Conservation (phyloP, 75 land plant species). For the Pinus tabuliformis region DNA sequence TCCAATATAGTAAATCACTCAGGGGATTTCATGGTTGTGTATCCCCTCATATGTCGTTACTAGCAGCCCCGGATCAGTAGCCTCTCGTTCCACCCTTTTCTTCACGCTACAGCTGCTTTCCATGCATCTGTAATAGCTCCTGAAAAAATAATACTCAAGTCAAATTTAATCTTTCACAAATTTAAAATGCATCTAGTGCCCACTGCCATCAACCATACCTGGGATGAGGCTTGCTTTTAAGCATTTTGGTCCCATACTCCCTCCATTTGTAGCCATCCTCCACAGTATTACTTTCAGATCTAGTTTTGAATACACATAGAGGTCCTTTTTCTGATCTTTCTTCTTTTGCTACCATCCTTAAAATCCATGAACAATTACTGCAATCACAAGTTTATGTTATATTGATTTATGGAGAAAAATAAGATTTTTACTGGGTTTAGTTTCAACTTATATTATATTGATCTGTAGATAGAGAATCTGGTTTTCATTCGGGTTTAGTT, state of each 20-base stretch:
- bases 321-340: not conserved
- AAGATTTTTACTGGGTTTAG: too few species aligned
- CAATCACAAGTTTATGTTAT: too few species aligned
- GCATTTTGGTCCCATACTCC: not conserved
- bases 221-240: not conserved
- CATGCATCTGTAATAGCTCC: slow-evolving; percentile 69
- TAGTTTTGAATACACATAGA: not conserved
- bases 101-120: slow-evolving; percentile 48
- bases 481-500: too few species aligned
- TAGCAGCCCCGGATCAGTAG: slow-evolving; percentile 44
- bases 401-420: too few species aligned
- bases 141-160: not conserved
- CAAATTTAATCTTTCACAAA: not conserved
- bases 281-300: not conserved
- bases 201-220: not conserved
- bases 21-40: too few species aligned
- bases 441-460: too few species aligned
- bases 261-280: slow-evolving; percentile 1
- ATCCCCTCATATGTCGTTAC: slow-evolving; percentile 67
- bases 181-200: too few species aligned
- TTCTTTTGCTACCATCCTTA: not conserved
- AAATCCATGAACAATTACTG: too few species aligned
- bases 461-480: too few species aligned
- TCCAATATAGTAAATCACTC: too few species aligned
- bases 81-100: slow-evolving; percentile 69